Percentiles rank a stretch among this genome's conserved stretches.
Evolutionary conservation across 2,329 filamentous ascomycete species (phyloP).

Genomic region (Pyricularia sp.): DNA sequence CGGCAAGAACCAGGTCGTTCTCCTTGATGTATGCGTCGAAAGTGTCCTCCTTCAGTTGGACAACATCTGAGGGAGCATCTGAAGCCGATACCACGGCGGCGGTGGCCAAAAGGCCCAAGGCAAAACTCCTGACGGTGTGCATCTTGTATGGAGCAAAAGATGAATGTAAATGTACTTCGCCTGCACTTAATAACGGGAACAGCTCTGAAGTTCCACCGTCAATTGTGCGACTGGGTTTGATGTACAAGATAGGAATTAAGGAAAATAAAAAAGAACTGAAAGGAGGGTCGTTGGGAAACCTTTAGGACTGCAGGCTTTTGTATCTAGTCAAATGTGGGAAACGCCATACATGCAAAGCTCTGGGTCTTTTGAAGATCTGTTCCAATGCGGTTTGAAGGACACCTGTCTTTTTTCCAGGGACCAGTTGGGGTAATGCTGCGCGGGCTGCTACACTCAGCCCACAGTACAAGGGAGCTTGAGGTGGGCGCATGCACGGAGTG

Average conservation of each 20-base stretch:
- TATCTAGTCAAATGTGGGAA: neutral
- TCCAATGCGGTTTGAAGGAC: constrained; percentile 5
- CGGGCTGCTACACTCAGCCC: neutral
- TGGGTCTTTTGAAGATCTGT: neutral
- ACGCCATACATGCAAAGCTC: neutral
- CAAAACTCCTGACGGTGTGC: constrained; percentile 37
- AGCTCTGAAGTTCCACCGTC: neutral
- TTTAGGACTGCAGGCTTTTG: neutral
- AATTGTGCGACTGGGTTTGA: constrained; percentile 1
- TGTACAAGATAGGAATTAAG: neutral
- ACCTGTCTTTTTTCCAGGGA: constrained; percentile 8
- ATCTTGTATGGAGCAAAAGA: constrained; percentile 22
- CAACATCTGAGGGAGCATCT: constrained; percentile 79
- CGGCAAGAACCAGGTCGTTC: constrained; percentile 84
- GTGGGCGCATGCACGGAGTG: neutral
- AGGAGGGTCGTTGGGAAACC: neutral
- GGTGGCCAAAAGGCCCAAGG: constrained; percentile 44
- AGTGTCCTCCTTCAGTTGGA: constrained; percentile 73
- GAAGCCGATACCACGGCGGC: constrained; percentile 57
- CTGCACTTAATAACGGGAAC: neutral
- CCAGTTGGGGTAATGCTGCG: neutral
- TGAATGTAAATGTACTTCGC: neutral
- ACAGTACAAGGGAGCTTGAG: neutral
- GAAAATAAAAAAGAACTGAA: neutral
- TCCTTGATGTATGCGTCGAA: constrained; percentile 80